Conservation (phyloP, 345 rosid species). For the Rhodamnia rubescens region DNA sequence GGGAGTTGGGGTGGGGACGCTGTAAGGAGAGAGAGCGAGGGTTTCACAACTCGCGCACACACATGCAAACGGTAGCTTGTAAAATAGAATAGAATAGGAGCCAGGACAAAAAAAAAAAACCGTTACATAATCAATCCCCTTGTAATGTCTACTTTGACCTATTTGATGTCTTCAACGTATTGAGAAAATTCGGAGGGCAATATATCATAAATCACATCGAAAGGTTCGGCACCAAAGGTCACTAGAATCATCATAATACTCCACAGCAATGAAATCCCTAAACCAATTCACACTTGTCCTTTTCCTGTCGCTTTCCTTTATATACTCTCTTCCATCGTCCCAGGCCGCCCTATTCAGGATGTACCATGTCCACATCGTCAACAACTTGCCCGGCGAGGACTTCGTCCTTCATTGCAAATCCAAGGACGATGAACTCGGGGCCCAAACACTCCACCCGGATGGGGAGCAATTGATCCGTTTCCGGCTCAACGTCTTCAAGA, state of each 20-base stretch:
- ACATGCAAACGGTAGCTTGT: too few relatives aligned
- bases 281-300: neutral
- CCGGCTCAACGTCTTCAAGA: neutral
- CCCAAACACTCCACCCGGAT: neutral
- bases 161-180: too few relatives aligned
- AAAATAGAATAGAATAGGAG: too few relatives aligned
- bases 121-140: too few relatives aligned
- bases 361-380: neutral
- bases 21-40: too few relatives aligned
- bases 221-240: neutral
- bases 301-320: neutral
- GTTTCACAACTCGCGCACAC: too few relatives aligned
- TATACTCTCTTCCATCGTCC: neutral
- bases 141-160: too few relatives aligned
- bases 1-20: too few relatives aligned
- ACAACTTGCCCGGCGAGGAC: neutral
- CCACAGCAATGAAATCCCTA: neutral
- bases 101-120: too few relatives aligned
- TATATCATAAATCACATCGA: too few relatives aligned
- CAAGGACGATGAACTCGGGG: neutral
- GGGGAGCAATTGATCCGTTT: neutral
- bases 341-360: neutral
- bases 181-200: too few relatives aligned
- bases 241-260: neutral
- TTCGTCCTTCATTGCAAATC: neutral